Conservation (phyloP, 1,139 yeast genomes). For the Geotrichum australiense region DNA sequence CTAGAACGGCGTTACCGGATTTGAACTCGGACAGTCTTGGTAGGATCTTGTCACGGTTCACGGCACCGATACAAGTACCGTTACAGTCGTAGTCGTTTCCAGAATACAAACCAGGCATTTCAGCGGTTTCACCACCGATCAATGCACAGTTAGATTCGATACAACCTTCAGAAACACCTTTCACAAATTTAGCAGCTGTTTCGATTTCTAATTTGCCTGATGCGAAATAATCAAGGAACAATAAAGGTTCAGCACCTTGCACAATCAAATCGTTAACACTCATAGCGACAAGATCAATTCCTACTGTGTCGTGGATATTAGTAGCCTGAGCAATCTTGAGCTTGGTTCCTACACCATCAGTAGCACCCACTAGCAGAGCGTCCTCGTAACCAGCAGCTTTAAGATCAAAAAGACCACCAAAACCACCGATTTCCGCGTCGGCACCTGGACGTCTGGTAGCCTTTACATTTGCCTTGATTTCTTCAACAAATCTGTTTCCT, state of each 20-base stretch:
- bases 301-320: constrained; percentile 88
- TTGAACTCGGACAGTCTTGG: constrained; percentile 64
- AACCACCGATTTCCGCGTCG: constrained; percentile 97
- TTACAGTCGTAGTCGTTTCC: constrained; percentile 96
- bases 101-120: constrained; percentile 98
- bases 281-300: constrained; percentile 98
- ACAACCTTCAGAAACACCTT: constrained; percentile 97
- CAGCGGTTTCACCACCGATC: constrained; percentile 98
- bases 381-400: constrained; percentile 77
- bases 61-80: constrained; percentile 99
- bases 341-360: constrained; percentile 99
- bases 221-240: constrained; percentile 95
- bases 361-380: constrained; percentile 89
- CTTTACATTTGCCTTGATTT: constrained; percentile 83
- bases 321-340: constrained; percentile 88
- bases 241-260: constrained; percentile 97
- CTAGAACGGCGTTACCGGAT: constrained; percentile 76
- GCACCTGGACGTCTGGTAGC: constrained; percentile 97
- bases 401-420: constrained; percentile 93
- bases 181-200: constrained; percentile 81
- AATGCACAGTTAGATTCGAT: constrained; percentile 92
- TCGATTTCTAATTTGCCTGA: constrained; percentile 82
- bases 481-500: constrained; percentile 84
- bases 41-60: constrained; percentile 63
- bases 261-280: constrained; percentile 95